Base-by-base conservation (phyloP, 2,329 filamentous ascomycete genomes). In the Metarhizium album region DNA sequence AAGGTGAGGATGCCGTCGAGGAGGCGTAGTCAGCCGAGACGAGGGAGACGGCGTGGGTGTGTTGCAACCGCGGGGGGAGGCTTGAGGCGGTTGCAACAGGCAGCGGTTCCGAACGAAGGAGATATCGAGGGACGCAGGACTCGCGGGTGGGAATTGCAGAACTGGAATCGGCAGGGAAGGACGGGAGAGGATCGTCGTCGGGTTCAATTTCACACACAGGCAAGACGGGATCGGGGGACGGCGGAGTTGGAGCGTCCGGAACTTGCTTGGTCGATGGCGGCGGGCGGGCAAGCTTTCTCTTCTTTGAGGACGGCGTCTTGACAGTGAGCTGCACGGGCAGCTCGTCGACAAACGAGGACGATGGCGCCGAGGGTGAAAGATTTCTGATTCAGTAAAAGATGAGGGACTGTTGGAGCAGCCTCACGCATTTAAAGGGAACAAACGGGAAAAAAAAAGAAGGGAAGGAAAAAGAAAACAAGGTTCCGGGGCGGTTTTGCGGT, bases 261-360 rank as follows among this genome's bases (percentile, higher is more conserved):
- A 75, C 43, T 46, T 23, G 70, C 63, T 67, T 64, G 58, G 67
- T 65, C 56, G 68, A 65, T 63, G 68, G 51, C 35, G 43, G 40
- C 31, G 55, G 71, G 59, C 72, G 75, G 63, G 69, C 73, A 62
- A 84, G 77, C 77, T 80, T 84, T 75, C 80, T 76, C 80, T 84
- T 84, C 80, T 84, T 84, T 76, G 72, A 75, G 73, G 79, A 83
- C 80, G 80, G 83, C 81, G 81, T 84, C 69, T 76, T 84, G 81
- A 78, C 74, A 67, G 75, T 70, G 81, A 84, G 81, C 81, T 83
- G 80, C 80, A 66, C 66, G 60, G 61, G 78, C 78, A 82, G 78
- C 78, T 82, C 78, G 68, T 61, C 63, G 58, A 47, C 45, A 42
- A 49, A 53, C 35, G 51, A 43, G 23, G 48, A 45, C 43, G 50